Conservation (phyloP, 1,139 yeast genomes). For the Kurtzmaniella natalensis region DNA sequence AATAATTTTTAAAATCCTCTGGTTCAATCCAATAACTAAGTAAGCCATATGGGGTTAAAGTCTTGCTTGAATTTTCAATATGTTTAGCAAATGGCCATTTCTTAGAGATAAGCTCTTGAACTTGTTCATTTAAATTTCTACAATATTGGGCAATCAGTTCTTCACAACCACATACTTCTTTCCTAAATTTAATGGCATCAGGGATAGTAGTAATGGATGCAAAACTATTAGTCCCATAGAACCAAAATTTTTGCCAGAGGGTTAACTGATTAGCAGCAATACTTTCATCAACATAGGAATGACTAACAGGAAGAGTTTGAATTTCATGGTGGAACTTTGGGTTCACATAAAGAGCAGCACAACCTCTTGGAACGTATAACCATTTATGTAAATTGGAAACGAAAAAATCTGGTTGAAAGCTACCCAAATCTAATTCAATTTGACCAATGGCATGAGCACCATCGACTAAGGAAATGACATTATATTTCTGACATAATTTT, state of each 20-base stretch:
- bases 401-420: slow-evolving; percentile 56
- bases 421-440: slow-evolving; percentile 40
- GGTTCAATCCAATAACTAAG: slow-evolving; percentile 44
- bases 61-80: slow-evolving; percentile 25
- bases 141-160: slow-evolving; percentile 47
- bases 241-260: slow-evolving; percentile 35
- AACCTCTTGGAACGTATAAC: slow-evolving; percentile 56
- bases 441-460: slow-evolving; percentile 72
- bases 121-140: slow-evolving; percentile 37
- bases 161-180: slow-evolving; percentile 60
- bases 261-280: slow-evolving; percentile 22
- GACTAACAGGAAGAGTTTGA: slow-evolving; percentile 60
- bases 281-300: slow-evolving; percentile 29
- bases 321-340: slow-evolving; percentile 45
- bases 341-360: slow-evolving; percentile 58
- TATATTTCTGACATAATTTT: slow-evolving; percentile 42
- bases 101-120: slow-evolving; percentile 28
- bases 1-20: slow-evolving; percentile 3
- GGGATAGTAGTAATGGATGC: slow-evolving; percentile 23
- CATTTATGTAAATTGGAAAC: slow-evolving; percentile 69
- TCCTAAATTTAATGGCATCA: slow-evolving; percentile 48
- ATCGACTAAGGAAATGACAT: slow-evolving; percentile 56
- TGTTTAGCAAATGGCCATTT: slow-evolving; percentile 34
- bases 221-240: slow-evolving; percentile 32
- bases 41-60: slow-evolving; percentile 34